Evolutionary conservation across 805 yeast species (phyloP).

Genomic region (Starmerella scarabaei): DNA sequence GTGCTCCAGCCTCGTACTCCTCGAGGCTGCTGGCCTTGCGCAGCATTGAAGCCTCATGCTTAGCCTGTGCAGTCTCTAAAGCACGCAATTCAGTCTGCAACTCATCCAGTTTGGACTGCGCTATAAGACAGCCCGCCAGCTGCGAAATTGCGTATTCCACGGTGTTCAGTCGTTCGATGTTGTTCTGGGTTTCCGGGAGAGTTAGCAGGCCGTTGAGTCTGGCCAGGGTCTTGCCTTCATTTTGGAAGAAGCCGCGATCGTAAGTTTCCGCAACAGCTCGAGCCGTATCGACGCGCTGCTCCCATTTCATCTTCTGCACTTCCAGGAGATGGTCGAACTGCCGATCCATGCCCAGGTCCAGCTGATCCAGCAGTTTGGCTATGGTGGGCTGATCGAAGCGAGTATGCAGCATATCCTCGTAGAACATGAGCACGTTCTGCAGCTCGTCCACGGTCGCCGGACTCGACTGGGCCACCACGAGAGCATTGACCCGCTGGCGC

Average conservation of each 20-base stretch:
- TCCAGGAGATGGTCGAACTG: slow-evolving; percentile 46
- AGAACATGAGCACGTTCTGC: slow-evolving; percentile 51
- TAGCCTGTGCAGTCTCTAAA: slow-evolving; percentile 21
- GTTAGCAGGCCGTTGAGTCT: slow-evolving; percentile 26
- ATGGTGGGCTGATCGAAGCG: slow-evolving; percentile 30
- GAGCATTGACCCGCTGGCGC: slow-evolving; percentile 52
- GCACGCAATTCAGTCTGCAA: slow-evolving; percentile 22
- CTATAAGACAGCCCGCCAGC: slow-evolving; percentile 24
- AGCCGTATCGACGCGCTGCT: slow-evolving; percentile 38
- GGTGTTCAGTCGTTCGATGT: slow-evolving; percentile 27
- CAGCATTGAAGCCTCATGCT: slow-evolving; percentile 21
- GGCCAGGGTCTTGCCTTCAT: slow-evolving; percentile 11
- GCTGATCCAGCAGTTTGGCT: slow-evolving; percentile 23
- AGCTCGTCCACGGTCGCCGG: slow-evolving; percentile 45
- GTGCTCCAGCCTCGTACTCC: slow-evolving; percentile 5
- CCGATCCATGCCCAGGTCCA: slow-evolving; percentile 28
- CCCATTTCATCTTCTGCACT: slow-evolving; percentile 30
- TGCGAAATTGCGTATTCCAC: slow-evolving; percentile 26
- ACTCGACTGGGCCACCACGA: slow-evolving; percentile 51
- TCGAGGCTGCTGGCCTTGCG: slow-evolving; percentile 20
- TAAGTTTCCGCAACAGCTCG: slow-evolving; percentile 43
- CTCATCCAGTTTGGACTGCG: slow-evolving; percentile 25
- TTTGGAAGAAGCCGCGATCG: slow-evolving; percentile 23
- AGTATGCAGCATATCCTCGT: slow-evolving; percentile 45
- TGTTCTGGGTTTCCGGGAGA: slow-evolving; percentile 24